Percentiles rank a stretch among this genome's conserved stretches.
phyloP scores from a whole-genome alignment of 331 rosid genomes.

The Malus hybrid region DNA sequence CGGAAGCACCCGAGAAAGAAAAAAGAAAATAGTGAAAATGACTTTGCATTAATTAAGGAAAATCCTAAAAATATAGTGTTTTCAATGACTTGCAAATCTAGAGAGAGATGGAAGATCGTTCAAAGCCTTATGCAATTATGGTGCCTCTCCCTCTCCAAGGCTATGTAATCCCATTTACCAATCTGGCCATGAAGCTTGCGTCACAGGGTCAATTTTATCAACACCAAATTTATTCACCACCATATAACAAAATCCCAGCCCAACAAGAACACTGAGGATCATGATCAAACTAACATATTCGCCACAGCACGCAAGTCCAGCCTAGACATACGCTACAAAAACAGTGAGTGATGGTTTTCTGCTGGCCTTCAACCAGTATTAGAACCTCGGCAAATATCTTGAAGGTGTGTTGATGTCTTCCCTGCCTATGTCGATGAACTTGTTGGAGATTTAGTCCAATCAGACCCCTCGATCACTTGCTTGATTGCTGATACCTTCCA shows the following conservation, averaged over 20 bases:
- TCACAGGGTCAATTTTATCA: slow-evolving; percentile 26
- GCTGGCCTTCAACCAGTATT: slow-evolving; percentile 3
- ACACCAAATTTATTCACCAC: slow-evolving; percentile 19
- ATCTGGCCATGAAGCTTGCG: slow-evolving; percentile 29
- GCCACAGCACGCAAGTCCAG: slow-evolving; percentile 9
- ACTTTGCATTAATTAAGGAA: too few relatives aligned
- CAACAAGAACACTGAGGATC: neutral
- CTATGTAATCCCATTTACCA: slow-evolving; percentile 24
- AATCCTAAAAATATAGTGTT: too few relatives aligned
- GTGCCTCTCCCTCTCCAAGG: slow-evolving; percentile 27
- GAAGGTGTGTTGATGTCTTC: slow-evolving; percentile 1
- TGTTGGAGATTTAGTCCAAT: slow-evolving; percentile 5
- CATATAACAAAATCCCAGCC: slow-evolving; percentile 9
- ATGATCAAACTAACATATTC: slow-evolving; percentile 4
- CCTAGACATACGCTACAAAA: slow-evolving; percentile 18
- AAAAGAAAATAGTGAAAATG: too few relatives aligned
- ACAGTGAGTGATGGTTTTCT: slow-evolving; percentile 21
- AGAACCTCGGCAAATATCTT: slow-evolving; percentile 8
- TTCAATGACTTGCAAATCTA: too few relatives aligned
- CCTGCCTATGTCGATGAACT: slow-evolving; percentile 25
- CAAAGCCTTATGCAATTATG: slow-evolving; percentile 23
- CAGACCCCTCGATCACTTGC: slow-evolving; percentile 20
- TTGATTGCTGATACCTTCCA: slow-evolving; percentile 26
- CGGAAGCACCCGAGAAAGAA: too few relatives aligned
- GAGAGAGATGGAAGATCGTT: neutral